Evolutionary conservation across 257 asterid genomes (phyloP).

Genomic region (Solanum etuberosum): DNA sequence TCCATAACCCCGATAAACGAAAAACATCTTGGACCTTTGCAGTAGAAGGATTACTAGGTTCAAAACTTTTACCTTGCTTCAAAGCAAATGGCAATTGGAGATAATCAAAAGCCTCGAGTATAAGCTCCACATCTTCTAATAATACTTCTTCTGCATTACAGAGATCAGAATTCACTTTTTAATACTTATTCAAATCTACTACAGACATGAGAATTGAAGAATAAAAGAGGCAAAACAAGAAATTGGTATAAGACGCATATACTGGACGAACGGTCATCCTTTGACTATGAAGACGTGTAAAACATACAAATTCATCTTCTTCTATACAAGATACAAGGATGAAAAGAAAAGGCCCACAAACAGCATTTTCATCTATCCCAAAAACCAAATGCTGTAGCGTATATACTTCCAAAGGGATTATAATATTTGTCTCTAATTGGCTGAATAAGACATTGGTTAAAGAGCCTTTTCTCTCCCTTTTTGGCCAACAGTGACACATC

Average conservation of each 20-base stretch:
- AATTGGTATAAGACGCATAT: background rate
- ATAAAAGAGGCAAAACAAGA: background rate
- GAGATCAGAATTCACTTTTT: background rate
- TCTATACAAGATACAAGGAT: background rate
- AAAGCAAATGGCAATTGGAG: slow-evolving; percentile 83
- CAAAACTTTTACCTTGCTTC: slow-evolving; percentile 43
- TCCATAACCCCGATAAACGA: background rate
- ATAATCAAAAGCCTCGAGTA: slow-evolving; percentile 94
- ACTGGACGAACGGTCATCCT: background rate
- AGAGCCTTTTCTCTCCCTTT: background rate
- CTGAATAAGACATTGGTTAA: background rate
- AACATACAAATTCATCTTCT: background rate
- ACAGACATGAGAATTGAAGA: background rate
- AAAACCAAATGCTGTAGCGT: background rate
- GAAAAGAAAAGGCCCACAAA: background rate
- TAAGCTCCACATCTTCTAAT: slow-evolving; percentile 88
- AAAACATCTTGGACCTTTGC: background rate
- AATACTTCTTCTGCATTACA: slow-evolving; percentile 71
- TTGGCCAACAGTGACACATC: background rate
- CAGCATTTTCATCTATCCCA: background rate
- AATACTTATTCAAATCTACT: background rate
- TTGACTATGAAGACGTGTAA: background rate
- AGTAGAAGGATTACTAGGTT: background rate
- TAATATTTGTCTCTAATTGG: background rate
- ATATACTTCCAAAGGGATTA: background rate